phyloP scores from a whole-genome alignment of 331 rosid genomes.

The Pyrus hybrid region DNA sequence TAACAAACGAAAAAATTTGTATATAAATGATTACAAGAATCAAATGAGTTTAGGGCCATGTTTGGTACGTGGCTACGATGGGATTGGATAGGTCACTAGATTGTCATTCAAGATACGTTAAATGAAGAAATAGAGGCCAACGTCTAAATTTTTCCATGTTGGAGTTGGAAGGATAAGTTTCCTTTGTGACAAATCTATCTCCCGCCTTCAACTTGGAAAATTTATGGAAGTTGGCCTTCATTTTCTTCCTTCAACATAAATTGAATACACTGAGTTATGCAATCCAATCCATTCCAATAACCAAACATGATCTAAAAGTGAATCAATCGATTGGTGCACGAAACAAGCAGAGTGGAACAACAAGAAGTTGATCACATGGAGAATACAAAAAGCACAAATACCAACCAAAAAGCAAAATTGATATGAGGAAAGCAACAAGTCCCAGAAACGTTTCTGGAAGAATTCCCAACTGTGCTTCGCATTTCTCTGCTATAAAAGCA shows the following conservation, averaged over 20 bases:
- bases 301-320: not conserved
- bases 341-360: not conserved
- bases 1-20: not conserved
- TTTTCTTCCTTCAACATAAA: not conserved
- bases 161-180: too few relatives aligned
- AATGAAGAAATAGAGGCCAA: too few relatives aligned
- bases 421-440: not conserved
- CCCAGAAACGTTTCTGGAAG: not conserved
- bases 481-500: not conserved
- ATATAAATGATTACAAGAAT: not conserved
- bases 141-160: not conserved
- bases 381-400: not conserved
- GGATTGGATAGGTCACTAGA: not conserved
- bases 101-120: not conserved
- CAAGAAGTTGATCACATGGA: too few relatives aligned
- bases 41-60: not conserved
- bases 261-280: not conserved
- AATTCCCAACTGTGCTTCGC: not conserved
- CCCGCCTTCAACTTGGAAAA: too few relatives aligned
- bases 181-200: not conserved
- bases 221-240: not conserved
- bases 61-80: not conserved
- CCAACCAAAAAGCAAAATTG: not conserved
- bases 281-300: not conserved
- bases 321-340: not conserved